Evolutionary conservation across 108 stramenopile genomes (phyloP).

Genomic region (Cyclotella sp.): DNA sequence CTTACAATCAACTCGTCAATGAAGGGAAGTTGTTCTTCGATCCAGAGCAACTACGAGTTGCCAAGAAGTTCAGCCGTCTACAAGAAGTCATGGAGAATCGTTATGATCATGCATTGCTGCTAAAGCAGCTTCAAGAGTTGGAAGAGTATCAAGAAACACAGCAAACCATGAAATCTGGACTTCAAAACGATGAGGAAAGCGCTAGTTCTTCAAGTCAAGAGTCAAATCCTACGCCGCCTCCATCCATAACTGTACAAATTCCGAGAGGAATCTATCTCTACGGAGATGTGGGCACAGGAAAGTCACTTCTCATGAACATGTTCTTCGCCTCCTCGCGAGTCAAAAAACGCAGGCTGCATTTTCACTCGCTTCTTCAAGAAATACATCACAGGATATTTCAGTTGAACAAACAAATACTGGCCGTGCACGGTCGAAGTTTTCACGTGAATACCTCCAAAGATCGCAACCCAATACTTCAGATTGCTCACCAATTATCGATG

Average conservation of each 20-base stretch:
- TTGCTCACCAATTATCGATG: conserved; percentile 62
- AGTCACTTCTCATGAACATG: conserved; percentile 95
- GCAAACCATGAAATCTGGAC: conserved; percentile 2
- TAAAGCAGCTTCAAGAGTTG: conserved; percentile 20
- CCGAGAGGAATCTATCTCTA: conserved; percentile 90
- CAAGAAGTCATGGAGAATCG: conserved; percentile 58
- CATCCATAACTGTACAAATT: conserved; percentile 34
- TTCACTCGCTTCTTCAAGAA: conserved; percentile 94
- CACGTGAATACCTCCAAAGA: conserved; percentile 59
- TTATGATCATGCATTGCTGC: conserved; percentile 41
- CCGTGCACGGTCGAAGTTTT: conserved; percentile 65
- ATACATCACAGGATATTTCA: conserved; percentile 86
- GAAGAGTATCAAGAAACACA: conserved; percentile 14
- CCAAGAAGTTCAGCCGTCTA: conserved; percentile 58
- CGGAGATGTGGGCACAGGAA: conserved; percentile 96
- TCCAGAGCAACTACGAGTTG: conserved; percentile 58
- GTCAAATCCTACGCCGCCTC: background rate
- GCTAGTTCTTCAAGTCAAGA: background rate
- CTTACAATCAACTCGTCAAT: conserved; percentile 21
- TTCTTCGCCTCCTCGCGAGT: conserved; percentile 67
- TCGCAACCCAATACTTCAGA: conserved; percentile 73
- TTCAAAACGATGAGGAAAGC: background rate
- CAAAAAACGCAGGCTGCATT: conserved; percentile 88
- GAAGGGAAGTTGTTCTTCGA: conserved; percentile 40
- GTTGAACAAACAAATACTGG: conserved; percentile 73